These are phyloP conservation scores for Leccinum obscurum DNA, from an alignment of 768 basidiomycete genomes.

Conservation along the genomic window DNA sequence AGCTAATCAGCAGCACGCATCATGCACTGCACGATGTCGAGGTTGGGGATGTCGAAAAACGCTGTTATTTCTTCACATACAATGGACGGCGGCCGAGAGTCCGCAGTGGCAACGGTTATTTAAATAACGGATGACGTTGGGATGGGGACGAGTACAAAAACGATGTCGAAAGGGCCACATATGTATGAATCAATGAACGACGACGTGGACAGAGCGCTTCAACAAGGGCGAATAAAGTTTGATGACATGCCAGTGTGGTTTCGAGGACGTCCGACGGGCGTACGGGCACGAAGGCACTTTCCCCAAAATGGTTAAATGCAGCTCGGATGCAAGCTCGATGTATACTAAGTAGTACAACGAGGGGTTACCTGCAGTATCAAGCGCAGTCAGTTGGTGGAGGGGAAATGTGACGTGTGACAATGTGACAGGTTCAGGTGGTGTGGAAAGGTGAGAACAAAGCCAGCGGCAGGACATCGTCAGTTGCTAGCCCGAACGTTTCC, in stretches of 20 bases:
- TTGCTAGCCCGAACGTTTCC: conserved; percentile 13
- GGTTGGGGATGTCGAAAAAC: not conserved
- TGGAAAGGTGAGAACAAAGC: conserved; percentile 25
- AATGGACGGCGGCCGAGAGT: not conserved
- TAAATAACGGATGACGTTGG: not conserved
- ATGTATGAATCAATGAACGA: not conserved
- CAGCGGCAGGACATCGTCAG: conserved; percentile 13
- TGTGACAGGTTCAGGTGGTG: conserved; percentile 17
- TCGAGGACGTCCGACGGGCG: not conserved
- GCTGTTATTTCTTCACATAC: no score
- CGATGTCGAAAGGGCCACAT: no score
- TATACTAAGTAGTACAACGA: no score
- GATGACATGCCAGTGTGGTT: not conserved
- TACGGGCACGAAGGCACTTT: no score
- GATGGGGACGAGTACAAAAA: not conserved
- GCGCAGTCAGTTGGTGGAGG: no score
- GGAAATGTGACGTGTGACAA: conserved; percentile 18
- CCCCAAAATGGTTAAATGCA: conserved; percentile 21
- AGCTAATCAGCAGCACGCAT: no score
- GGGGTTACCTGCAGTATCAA: no score
- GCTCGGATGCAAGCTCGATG: not conserved
- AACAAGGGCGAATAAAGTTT: not conserved
- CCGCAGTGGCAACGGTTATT: not conserved
- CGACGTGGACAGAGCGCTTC: not conserved
- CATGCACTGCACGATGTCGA: no score